These are phyloP conservation scores for Penicillium expansum DNA, from an alignment of 2,329 filamentous ascomycete genomes.

Conservation along the genomic window DNA sequence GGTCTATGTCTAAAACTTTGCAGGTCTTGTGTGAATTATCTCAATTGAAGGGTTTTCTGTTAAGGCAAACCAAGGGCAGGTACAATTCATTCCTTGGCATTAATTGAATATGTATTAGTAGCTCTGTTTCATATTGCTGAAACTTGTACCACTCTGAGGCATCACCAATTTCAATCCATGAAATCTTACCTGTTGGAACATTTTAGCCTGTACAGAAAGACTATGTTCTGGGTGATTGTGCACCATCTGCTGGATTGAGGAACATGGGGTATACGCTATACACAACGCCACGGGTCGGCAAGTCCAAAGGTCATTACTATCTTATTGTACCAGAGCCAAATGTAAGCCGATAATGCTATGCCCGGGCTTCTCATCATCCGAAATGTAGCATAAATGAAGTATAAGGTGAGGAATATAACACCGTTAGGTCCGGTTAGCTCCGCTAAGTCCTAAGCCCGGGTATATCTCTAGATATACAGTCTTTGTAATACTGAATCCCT, in stretches of 20 bases:
- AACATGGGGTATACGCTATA: not conserved
- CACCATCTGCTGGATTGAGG: not conserved
- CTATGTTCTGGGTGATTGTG: not conserved
- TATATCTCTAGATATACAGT: too few relatives aligned
- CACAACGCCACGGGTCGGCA: too few relatives aligned
- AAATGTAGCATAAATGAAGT: too few relatives aligned
- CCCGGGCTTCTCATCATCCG: too few relatives aligned
- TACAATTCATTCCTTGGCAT: too few relatives aligned
- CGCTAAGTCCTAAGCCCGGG: not conserved
- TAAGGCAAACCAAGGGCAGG: too few relatives aligned
- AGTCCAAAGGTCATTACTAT: not conserved
- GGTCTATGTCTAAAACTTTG: not conserved
- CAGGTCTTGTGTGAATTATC: not conserved
- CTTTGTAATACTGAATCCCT: too few relatives aligned
- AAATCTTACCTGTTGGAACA: not conserved
- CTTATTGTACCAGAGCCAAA: too few relatives aligned
- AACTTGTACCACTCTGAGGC: not conserved
- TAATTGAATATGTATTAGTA: not conserved
- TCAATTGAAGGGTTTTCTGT: not conserved
- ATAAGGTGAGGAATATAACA: too few relatives aligned
- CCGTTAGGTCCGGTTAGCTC: not conserved
- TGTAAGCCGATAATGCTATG: too few relatives aligned
- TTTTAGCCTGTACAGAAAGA: not conserved
- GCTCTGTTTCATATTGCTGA: not conserved
- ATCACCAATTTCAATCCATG: not conserved